A percentile compares a stretch with the other conserved stretches of the same genome.
These are phyloP conservation scores for Elaeis oleifera DNA, from an alignment of 202 grass and related monocot species.

Conservation along the genomic window DNA sequence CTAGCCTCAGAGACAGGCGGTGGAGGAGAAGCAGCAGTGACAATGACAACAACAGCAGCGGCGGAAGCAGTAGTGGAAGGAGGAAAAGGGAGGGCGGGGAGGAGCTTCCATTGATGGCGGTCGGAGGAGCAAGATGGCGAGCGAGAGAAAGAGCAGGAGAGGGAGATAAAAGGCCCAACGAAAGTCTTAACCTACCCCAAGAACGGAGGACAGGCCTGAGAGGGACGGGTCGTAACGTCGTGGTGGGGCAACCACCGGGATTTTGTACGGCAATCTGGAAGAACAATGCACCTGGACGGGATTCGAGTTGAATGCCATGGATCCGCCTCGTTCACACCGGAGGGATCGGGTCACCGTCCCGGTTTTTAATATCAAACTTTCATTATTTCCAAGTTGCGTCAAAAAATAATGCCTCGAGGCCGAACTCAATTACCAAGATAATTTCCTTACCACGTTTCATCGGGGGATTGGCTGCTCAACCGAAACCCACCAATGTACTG, in stretches of 20 bases:
- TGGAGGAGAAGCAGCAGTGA: slow-evolving; percentile 8
- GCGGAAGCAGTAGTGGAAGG: not conserved
- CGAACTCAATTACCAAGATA: too few species aligned
- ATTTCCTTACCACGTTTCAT: too few species aligned
- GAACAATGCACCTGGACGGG: slow-evolving; percentile 1
- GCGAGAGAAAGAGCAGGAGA: too few species aligned
- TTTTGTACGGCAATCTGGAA: not conserved
- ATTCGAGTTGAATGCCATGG: not conserved
- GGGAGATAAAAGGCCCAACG: not conserved
- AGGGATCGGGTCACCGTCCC: not conserved
- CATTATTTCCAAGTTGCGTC: not conserved
- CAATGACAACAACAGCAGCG: slow-evolving; percentile 21
- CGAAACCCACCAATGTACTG: too few species aligned
- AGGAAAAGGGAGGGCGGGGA: not conserved
- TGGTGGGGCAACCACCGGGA: not conserved
- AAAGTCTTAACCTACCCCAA: not conserved
- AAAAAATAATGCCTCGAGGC: not conserved
- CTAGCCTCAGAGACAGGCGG: not conserved
- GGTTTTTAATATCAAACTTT: not conserved
- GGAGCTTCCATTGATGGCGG: slow-evolving; percentile 28
- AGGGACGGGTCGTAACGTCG: not conserved
- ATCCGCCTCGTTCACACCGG: not conserved
- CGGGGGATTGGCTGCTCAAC: too few species aligned
- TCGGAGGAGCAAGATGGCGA: not conserved
- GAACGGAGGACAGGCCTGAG: not conserved